phyloP scores from a whole-genome alignment of 2,329 filamentous ascomycete genomes.

The Beauveria varroae region DNA sequence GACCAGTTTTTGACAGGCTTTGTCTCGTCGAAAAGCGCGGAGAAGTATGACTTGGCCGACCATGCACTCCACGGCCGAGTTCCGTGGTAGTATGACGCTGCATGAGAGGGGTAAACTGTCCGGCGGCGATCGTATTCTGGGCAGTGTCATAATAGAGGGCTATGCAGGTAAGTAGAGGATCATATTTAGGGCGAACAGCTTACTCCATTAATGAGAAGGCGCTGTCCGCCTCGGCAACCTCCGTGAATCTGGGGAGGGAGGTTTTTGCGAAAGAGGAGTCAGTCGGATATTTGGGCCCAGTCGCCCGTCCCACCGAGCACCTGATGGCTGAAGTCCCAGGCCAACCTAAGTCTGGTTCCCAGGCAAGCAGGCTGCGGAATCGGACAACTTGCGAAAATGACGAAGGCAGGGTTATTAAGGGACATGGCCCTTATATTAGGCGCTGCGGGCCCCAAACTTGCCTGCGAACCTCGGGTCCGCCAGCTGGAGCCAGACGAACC shows the following conservation, averaged over 20 bases:
- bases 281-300: not conserved
- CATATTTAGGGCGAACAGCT: not conserved
- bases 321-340: not conserved
- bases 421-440: not conserved
- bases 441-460: not conserved
- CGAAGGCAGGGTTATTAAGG: not conserved
- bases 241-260: not conserved
- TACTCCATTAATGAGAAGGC: not conserved
- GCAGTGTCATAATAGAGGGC: conserved; percentile 7
- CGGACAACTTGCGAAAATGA: not conserved
- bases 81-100: not conserved
- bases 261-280: not conserved
- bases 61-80: not conserved
- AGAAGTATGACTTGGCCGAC: not conserved
- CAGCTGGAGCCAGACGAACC: not conserved
- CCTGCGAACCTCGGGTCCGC: not conserved
- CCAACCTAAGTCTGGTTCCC: not conserved
- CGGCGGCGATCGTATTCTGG: not conserved
- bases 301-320: not conserved
- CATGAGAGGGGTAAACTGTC: not conserved
- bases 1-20: not conserved
- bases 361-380: not conserved
- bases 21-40: not conserved
- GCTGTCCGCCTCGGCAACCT: not conserved
- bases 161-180: not conserved